phyloP scores from a whole-genome alignment of 2,329 filamentous ascomycete species.

The Sporothrix pseudoabietina region DNA sequence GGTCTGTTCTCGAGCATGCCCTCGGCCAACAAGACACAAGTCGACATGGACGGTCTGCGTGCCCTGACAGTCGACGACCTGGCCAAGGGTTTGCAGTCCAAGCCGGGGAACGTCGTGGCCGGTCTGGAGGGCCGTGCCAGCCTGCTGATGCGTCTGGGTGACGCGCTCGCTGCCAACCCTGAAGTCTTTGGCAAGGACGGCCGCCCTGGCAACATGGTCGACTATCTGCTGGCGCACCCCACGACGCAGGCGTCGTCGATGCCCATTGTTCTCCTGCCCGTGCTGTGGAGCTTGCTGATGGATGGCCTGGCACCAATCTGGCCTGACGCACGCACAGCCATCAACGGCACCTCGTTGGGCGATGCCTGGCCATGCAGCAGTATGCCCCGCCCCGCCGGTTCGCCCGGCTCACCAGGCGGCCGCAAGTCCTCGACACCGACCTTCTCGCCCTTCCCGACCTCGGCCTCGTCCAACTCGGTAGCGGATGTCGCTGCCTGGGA shows the following conservation, averaged over 20 bases:
- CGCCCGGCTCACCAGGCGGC: conserved; percentile 3
- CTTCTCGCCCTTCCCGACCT: conserved; percentile 52
- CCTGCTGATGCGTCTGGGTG: conserved; percentile 72
- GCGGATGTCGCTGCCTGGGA: conserved; percentile 67
- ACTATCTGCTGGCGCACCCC: conserved; percentile 90
- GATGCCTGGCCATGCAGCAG: conserved; percentile 91
- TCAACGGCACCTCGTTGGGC: conserved; percentile 84
- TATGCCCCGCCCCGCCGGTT: conserved; percentile 61
- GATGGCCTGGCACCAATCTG: conserved; percentile 84
- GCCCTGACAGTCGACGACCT: conserved; percentile 73
- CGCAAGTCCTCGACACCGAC: conserved; percentile 51
- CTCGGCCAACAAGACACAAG: conserved; percentile 74
- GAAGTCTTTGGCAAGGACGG: conserved; percentile 83
- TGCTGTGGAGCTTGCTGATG: conserved; percentile 89
- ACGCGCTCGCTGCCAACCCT: conserved; percentile 72
- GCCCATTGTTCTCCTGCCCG: conserved; percentile 82
- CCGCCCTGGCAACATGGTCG: conserved; percentile 91
- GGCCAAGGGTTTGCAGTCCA: conserved; percentile 81
- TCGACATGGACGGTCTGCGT: conserved; percentile 79
- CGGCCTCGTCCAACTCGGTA: conserved; percentile 39
- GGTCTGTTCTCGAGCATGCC: conserved; percentile 85
- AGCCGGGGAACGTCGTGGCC: conserved; percentile 75
- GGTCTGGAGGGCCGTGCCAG: conserved; percentile 83
- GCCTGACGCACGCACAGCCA: conserved; percentile 81
- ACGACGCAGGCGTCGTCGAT: conserved; percentile 86